phyloP scores from a whole-genome alignment of 73 alveolate species.

The Paramecium octaurelia region DNA sequence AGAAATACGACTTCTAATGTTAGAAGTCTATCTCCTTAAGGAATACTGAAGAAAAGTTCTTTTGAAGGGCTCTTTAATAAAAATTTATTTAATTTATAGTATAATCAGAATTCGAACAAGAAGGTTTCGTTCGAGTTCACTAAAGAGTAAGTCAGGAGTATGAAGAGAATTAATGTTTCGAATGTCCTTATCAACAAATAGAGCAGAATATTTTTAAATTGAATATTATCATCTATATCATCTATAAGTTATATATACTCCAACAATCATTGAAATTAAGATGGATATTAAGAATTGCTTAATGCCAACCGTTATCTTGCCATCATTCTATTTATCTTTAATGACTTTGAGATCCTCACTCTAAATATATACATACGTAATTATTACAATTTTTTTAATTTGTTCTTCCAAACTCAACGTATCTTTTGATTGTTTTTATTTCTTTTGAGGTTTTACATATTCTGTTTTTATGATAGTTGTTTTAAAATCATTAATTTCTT shows the following conservation, averaged over 20 bases:
- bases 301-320: background rate
- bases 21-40: background rate
- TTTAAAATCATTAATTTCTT: background rate
- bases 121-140: background rate
- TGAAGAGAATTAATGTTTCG: background rate
- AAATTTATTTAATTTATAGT: background rate
- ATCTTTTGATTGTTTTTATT: background rate
- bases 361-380: background rate
- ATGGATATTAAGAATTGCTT: background rate
- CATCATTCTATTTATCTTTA: background rate
- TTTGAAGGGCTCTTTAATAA: background rate
- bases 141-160: background rate
- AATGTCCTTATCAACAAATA: background rate
- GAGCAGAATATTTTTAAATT: background rate
- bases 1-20: background rate
- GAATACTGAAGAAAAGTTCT: background rate
- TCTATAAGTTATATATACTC: slow-evolving; percentile 2
- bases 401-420: background rate
- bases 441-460: background rate
- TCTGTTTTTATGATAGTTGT: background rate
- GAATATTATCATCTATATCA: background rate
- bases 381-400: background rate
- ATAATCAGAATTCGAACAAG: background rate
- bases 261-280: background rate
- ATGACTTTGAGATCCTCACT: background rate